Conservation (phyloP, 768 basidiomycete species). For the Xanthoconium stramineum region DNA sequence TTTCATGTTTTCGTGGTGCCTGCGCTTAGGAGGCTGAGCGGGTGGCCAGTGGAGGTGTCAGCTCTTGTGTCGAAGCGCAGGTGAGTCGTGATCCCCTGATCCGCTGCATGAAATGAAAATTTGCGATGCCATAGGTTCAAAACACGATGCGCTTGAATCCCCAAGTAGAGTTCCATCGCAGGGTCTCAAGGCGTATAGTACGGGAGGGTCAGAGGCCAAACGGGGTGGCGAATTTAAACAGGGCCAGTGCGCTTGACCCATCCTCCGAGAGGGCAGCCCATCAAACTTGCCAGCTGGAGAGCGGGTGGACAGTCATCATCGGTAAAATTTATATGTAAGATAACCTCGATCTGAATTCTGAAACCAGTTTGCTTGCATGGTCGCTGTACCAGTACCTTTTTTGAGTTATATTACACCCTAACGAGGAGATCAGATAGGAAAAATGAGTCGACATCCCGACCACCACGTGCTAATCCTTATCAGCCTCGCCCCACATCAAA, state of each 20-base stretch:
- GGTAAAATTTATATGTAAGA: conserved; percentile 52
- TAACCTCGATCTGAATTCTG: not conserved
- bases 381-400: not conserved
- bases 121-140: conserved; percentile 42
- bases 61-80: conserved; percentile 59
- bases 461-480: conserved; percentile 35
- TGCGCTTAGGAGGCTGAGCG: conserved; percentile 68
- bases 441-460: no score
- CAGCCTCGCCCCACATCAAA: conserved; percentile 56
- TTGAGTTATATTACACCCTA: not conserved
- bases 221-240: conserved; percentile 72
- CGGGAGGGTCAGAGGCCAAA: conserved; percentile 87
- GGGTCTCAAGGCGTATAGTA: conserved; percentile 67
- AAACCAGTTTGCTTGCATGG: not conserved
- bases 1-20: conserved; percentile 85
- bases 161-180: conserved; percentile 79
- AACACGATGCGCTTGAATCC: conserved; percentile 64
- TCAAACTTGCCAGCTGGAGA: conserved; percentile 50
- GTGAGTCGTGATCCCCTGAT: conserved; percentile 36
- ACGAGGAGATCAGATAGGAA: not conserved
- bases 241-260: conserved; percentile 77
- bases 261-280: conserved; percentile 31
- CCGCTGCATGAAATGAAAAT: not conserved
- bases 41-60: conserved; percentile 56
- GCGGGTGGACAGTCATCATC: conserved; percentile 57